Evolutionary conservation across 768 basidiomycete genomes (phyloP).

Genomic region (Lentinus tigrinus): DNA sequence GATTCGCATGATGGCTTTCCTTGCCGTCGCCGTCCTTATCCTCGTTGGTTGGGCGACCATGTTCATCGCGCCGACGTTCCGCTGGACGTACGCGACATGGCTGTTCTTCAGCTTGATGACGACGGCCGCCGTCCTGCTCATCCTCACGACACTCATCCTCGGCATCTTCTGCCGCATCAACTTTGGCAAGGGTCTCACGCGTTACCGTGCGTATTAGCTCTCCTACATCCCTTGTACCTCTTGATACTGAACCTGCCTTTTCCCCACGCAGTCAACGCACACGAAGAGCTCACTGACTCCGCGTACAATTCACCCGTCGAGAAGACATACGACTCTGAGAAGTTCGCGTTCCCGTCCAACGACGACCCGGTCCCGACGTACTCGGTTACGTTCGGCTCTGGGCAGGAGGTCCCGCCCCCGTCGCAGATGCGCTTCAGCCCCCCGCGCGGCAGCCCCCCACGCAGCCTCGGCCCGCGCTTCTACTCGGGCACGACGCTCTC

Average conservation of each 20-base stretch:
- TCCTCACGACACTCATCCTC: slow-evolving; percentile 52
- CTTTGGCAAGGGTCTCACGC: slow-evolving; percentile 73
- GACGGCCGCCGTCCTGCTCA: slow-evolving; percentile 55
- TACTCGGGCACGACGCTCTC: slow-evolving; percentile 27
- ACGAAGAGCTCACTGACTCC: slow-evolving; percentile 48
- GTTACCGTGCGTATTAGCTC: slow-evolving; percentile 51
- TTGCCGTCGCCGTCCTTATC: slow-evolving; percentile 58
- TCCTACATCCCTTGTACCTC: slow-evolving; percentile 12
- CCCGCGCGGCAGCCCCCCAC: slow-evolving; percentile 29
- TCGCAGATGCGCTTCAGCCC: slow-evolving; percentile 35
- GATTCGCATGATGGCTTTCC: slow-evolving; percentile 59
- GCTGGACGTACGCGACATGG: slow-evolving; percentile 76
- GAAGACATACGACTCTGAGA: slow-evolving; percentile 35
- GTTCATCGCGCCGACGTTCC: slow-evolving; percentile 72
- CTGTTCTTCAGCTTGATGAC: slow-evolving; percentile 69
- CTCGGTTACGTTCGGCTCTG: slow-evolving; percentile 35
- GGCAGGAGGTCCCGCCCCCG: slow-evolving; percentile 35
- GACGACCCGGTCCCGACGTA: slow-evolving; percentile 56
- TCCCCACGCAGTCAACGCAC: slow-evolving; percentile 46
- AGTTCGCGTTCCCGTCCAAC: slow-evolving; percentile 61
- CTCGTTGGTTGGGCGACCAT: slow-evolving; percentile 69
- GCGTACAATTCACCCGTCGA: slow-evolving; percentile 37
- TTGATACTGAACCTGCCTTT: neutral
- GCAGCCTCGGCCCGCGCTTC: slow-evolving; percentile 47
- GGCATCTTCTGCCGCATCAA: slow-evolving; percentile 70